Conservation (phyloP, 2,329 filamentous ascomycete species). For the Neonectria magnoliae region DNA sequence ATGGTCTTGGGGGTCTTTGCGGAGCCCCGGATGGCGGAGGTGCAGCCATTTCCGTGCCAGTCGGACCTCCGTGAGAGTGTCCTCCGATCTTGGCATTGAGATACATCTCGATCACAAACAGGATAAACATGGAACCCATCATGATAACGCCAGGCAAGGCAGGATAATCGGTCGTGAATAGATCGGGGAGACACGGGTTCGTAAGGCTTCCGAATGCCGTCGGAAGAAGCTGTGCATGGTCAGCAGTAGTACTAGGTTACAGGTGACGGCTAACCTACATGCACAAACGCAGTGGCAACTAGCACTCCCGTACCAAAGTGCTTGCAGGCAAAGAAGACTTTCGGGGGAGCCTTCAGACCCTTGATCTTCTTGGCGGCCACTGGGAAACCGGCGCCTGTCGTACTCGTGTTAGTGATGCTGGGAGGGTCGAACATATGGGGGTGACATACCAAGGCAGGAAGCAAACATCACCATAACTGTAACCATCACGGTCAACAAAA, state of each 20-base stretch:
- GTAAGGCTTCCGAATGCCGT: constrained; percentile 65
- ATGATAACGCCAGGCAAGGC: constrained; percentile 72
- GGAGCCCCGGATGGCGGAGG: background rate
- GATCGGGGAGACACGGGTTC: constrained; percentile 65
- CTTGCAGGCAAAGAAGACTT: constrained; percentile 70
- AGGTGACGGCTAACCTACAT: constrained; percentile 55
- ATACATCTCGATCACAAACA: constrained; percentile 72
- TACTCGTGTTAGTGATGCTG: background rate
- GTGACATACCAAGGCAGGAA: constrained; percentile 39
- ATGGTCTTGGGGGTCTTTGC: background rate
- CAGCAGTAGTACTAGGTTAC: background rate
- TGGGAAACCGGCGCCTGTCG: constrained; percentile 59
- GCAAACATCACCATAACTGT: constrained; percentile 42
- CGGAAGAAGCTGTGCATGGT: constrained; percentile 59
- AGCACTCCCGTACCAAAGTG: constrained; percentile 78
- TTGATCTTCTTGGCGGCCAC: constrained; percentile 65
- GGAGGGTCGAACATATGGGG: fast-evolving
- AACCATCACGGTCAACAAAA: background rate
- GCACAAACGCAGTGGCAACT: constrained; percentile 78
- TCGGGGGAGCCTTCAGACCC: constrained; percentile 66
- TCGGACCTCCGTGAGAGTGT: constrained; percentile 67
- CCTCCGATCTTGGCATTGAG: constrained; percentile 68
- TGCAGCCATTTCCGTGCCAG: constrained; percentile 45
- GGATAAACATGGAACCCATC: constrained; percentile 68
- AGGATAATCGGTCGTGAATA: constrained; percentile 69